Base-by-base conservation (phyloP, 192 early-diverging fungal genomes). In the Mortierella alpina region DNA sequence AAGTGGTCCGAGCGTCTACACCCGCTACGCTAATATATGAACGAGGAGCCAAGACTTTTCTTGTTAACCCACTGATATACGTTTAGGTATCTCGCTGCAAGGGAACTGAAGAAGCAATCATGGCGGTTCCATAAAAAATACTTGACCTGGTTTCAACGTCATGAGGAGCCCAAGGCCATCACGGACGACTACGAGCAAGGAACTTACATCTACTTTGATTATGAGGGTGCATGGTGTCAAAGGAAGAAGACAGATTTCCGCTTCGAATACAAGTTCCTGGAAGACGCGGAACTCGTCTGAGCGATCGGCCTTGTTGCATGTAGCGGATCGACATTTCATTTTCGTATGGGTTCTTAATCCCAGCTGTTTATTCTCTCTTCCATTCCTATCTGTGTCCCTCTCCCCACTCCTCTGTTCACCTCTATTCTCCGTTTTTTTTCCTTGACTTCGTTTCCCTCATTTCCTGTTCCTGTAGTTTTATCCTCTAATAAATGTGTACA, bases 81-180 rank as follows among this genome's bases (percentile, higher is more conserved):
- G 15, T 47, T n/a, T 13, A 95, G 93, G 49, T 95, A 94, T 74
- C 80, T 98, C 63, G 97, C 97, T 7, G 97, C 96, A 20, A 87
- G 93, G 48, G 97, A 99, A 84, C 85, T 99, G 55, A 98, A 98
- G 80, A 92, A 95, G 73, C 96, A 97, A 68, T 95, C 93, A 31
- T 99, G 97, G 97, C 89, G 97, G 61, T 99, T 98, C 86, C 97
- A 99, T 82, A 99, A 97, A 84, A 96, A 97, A 87, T 98, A 95
- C 74, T 76, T 93, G 59, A 98, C 97, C 49, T 99, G 97, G 97
- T 98, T 99, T 86, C 97, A 99, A 84, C 90, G 97, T 41, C 95
- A 94, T 77, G 96, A 98, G 71, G 96, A 99, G 83, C 97, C 97
- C 53, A 94, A 92, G 82, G 90, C 90, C 7, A 96, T 98, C 57